Conservation (phyloP, 441 rosid species). For the Macaranga tanarius region DNA sequence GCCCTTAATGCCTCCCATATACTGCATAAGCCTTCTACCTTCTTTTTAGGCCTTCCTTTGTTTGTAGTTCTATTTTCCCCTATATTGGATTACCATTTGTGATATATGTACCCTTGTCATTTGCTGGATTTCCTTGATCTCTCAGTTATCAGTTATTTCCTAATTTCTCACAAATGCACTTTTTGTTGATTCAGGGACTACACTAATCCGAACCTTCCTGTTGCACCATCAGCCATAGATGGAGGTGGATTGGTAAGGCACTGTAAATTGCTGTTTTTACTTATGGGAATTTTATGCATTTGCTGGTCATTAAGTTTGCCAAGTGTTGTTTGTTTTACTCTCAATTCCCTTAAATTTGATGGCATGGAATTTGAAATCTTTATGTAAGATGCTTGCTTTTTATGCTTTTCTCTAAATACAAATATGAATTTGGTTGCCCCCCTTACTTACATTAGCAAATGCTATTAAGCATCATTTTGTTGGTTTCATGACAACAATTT, state of each 20-base stretch:
- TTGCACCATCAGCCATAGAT: conserved; percentile 98
- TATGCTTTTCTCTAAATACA: neutral
- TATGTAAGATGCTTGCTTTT: neutral
- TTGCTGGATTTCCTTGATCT: conserved; percentile 7
- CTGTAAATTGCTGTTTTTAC: conserved; percentile 1
- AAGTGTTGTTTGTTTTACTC: neutral
- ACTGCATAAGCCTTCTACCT: neutral
- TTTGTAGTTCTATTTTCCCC: neutral
- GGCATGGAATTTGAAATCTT: neutral
- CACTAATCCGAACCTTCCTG: conserved; percentile 91
- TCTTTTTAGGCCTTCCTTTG: neutral
- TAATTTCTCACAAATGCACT: conserved; percentile 18
- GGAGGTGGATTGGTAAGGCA: conserved; percentile 72
- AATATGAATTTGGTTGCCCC: conserved; percentile 2
- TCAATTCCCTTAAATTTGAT: neutral
- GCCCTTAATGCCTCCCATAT: neutral
- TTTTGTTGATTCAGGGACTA: conserved; percentile 68
- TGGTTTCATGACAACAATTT: neutral
- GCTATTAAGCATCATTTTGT: neutral
- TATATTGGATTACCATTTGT: neutral
- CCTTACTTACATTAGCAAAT: conserved; percentile 11
- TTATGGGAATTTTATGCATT: conserved; percentile 1
- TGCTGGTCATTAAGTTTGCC: neutral
- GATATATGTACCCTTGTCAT: neutral
- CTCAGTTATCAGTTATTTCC: conserved; percentile 6